Percentiles rank a stretch among this genome's conserved stretches.
Evolutionary conservation across 495 filamentous ascomycete species (phyloP).

Genomic region (Rhizodiscina lignyota): DNA sequence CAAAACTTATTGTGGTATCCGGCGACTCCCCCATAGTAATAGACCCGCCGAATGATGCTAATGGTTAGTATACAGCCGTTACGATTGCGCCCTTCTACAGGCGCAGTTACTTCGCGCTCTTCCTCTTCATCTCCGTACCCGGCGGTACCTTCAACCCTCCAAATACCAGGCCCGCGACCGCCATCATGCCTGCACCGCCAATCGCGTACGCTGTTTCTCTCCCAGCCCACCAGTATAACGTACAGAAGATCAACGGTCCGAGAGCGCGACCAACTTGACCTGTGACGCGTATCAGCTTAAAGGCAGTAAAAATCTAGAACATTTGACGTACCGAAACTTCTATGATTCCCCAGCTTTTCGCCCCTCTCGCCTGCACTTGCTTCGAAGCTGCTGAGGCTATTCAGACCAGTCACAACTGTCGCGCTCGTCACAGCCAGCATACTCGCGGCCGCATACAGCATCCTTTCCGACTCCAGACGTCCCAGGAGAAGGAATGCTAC

Average conservation of each 20-base stretch:
- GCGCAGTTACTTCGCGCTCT: too few species aligned
- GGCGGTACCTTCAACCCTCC: slow-evolving; percentile 35
- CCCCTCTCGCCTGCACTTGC: slow-evolving; percentile 66
- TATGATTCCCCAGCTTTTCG: slow-evolving; percentile 65
- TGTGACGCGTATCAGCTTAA: slow-evolving; percentile 8
- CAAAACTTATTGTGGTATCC: too few species aligned
- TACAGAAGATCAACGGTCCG: slow-evolving; percentile 79
- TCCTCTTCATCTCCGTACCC: too few species aligned
- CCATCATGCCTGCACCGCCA: slow-evolving; percentile 65
- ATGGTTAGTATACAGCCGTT: too few species aligned
- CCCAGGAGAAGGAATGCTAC: slow-evolving; percentile 66
- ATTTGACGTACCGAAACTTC: slow-evolving; percentile 47
- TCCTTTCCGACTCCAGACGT: slow-evolving; percentile 41
- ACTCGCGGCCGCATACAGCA: slow-evolving; percentile 65
- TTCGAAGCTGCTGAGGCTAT: slow-evolving; percentile 81
- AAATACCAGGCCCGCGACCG: slow-evolving; percentile 55
- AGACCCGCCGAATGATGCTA: too few species aligned
- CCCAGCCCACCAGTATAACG: slow-evolving; percentile 98
- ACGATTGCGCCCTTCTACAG: too few species aligned
- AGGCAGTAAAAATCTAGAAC: not conserved
- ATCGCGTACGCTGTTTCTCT: slow-evolving; percentile 66
- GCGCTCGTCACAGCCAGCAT: slow-evolving; percentile 76
- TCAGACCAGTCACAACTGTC: slow-evolving; percentile 87
- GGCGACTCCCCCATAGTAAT: too few species aligned
- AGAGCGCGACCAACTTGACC: slow-evolving; percentile 76